Percentiles rank a stretch among this genome's conserved stretches.
Conservation (phyloP, 257 asterid species). For the Solanum tarijense region DNA sequence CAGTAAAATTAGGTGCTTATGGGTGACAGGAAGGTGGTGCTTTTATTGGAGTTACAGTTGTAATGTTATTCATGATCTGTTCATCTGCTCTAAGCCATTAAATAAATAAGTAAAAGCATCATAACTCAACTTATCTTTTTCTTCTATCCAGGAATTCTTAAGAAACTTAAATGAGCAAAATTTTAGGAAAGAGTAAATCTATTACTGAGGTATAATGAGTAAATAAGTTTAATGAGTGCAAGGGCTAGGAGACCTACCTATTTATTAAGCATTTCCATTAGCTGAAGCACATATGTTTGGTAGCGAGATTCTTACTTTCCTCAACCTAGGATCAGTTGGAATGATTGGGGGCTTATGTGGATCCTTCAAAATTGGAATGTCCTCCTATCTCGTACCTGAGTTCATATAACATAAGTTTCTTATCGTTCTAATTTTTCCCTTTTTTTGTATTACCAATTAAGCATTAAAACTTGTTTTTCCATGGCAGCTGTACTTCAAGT, state of each 20-base stretch:
- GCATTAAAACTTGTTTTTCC: background rate
- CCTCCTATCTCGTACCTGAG: background rate
- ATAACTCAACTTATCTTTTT: background rate
- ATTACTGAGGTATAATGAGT: background rate
- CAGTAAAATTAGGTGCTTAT: background rate
- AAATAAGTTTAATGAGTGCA: background rate
- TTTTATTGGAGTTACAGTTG: background rate
- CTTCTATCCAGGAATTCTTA: background rate
- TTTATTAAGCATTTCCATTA: background rate
- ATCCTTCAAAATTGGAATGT: background rate
- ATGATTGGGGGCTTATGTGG: background rate
- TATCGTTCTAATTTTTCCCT: background rate
- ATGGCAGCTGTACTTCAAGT: conserved; percentile 80
- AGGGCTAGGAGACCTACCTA: background rate
- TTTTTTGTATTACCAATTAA: background rate
- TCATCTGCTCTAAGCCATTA: background rate
- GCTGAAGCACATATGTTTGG: background rate
- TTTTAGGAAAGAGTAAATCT: background rate
- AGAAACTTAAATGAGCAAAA: background rate
- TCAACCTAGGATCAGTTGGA: background rate
- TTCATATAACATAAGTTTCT: background rate
- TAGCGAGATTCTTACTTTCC: background rate
- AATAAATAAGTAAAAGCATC: background rate
- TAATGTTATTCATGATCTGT: background rate
- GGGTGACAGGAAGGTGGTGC: background rate